These are phyloP conservation scores for Durotheca rogersii DNA, from an alignment of 495 filamentous ascomycete genomes.

Conservation along the genomic window DNA sequence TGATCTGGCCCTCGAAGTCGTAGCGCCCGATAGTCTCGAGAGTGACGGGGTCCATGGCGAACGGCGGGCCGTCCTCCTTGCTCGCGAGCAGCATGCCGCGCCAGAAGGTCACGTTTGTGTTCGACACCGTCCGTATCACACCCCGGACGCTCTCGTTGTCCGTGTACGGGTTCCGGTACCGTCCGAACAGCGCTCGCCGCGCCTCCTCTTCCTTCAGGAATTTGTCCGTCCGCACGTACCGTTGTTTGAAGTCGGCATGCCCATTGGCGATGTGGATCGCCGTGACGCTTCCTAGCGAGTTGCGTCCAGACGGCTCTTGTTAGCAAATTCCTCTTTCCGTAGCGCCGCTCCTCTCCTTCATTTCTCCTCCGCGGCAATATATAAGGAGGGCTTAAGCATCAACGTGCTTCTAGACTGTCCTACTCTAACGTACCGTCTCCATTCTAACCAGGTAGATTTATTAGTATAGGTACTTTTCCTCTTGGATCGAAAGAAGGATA, in stretches of 20 bases:
- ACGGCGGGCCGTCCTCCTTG: conserved; percentile 59
- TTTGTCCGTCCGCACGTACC: conserved; percentile 56
- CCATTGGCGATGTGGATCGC: conserved; percentile 56
- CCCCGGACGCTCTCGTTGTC: conserved; percentile 52
- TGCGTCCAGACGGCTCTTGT: not conserved
- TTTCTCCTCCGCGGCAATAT: too few relatives aligned
- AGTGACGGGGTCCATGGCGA: conserved; percentile 56
- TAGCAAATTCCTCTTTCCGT: not conserved
- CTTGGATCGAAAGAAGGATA: too few relatives aligned
- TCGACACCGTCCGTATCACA: conserved; percentile 51
- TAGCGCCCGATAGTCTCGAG: conserved; percentile 56
- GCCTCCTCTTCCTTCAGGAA: conserved; percentile 45
- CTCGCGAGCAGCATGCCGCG: conserved; percentile 52
- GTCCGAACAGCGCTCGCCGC: conserved; percentile 46
- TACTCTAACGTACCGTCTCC: conserved; percentile 30
- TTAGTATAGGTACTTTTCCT: too few relatives aligned
- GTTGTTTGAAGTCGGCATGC: conserved; percentile 51
- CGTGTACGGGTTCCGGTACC: conserved; percentile 57
- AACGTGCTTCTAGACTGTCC: not conserved
- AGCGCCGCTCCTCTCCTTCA: too few relatives aligned
- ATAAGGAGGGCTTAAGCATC: too few relatives aligned
- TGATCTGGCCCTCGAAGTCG: conserved; percentile 59
- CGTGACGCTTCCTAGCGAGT: conserved; percentile 47
- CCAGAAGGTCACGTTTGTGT: conserved; percentile 59
- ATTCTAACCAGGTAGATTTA: conserved; percentile 27